These are phyloP conservation scores for Aspergillus terreus DNA, from an alignment of 2,329 filamentous ascomycete species.

Conservation along the genomic window DNA sequence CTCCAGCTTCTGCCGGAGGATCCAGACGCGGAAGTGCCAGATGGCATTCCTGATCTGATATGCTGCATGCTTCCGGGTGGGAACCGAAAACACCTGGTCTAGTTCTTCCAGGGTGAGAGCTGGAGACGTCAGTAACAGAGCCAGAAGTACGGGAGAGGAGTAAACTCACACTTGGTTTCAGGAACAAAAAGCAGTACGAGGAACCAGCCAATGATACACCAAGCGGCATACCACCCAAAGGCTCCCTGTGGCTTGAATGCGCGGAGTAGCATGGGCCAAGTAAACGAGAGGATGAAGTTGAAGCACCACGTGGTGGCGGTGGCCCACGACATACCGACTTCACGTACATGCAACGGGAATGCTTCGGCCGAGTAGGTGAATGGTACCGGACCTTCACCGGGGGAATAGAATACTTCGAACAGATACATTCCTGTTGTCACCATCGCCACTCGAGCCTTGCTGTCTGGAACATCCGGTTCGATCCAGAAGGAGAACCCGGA, in stretches of 20 bases:
- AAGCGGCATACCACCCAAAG: conserved; percentile 56
- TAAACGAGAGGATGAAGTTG: conserved; percentile 52
- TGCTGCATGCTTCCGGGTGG: conserved; percentile 42
- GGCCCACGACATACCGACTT: conserved; percentile 59
- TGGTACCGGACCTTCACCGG: conserved; percentile 60
- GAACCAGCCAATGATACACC: conserved; percentile 53
- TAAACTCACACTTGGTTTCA: conserved; percentile 43
- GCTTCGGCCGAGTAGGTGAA: conserved; percentile 65
- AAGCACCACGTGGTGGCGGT: conserved; percentile 56
- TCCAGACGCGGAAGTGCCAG: conserved; percentile 40
- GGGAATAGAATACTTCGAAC: conserved; percentile 51
- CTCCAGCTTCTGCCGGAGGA: conserved; percentile 26
- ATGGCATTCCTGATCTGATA: conserved; percentile 37
- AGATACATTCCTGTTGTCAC: conserved; percentile 43
- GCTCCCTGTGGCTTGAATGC: conserved; percentile 52
- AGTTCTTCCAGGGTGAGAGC: conserved; percentile 44
- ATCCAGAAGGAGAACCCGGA: conserved; percentile 52
- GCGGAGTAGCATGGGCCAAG: conserved; percentile 48
- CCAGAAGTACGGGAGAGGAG: not conserved
- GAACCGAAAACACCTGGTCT: conserved; percentile 53
- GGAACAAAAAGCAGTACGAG: conserved; percentile 51
- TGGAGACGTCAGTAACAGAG: conserved; percentile 14
- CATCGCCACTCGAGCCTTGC: conserved; percentile 37
- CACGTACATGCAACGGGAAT: conserved; percentile 59
- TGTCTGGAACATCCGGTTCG: conserved; percentile 25